Conservation (phyloP, 1,284 basidiomycete species). For the Lignosus rhinocerotis region DNA sequence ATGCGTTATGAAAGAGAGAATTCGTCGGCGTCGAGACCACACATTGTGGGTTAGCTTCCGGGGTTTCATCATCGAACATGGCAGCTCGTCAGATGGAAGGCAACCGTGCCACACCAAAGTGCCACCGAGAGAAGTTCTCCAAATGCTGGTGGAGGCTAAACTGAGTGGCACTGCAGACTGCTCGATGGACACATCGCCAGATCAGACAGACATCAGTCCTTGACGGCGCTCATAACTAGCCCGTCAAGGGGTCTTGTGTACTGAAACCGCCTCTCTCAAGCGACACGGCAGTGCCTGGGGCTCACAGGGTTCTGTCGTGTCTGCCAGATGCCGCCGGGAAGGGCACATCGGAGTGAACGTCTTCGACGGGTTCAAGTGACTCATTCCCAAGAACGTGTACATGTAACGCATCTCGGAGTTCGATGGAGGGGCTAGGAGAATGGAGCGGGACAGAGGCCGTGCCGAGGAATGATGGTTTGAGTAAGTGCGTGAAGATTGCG, state of each 20-base stretch:
- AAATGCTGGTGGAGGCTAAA: background rate
- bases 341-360: background rate
- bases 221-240: background rate
- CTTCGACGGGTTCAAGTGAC: background rate
- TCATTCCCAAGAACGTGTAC: slow-evolving; percentile 2
- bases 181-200: background rate
- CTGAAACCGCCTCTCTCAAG: slow-evolving; percentile 5
- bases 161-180: background rate
- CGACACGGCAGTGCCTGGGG: slow-evolving; percentile 1
- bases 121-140: slow-evolving; percentile 2
- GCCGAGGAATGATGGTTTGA: background rate
- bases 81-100: background rate
- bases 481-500: slow-evolving; percentile 3
- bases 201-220: background rate
- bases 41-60: background rate
- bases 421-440: background rate
- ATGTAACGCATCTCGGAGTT: slow-evolving; percentile 3
- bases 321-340: background rate
- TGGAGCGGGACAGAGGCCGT: background rate
- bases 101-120: slow-evolving; percentile 1
- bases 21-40: background rate
- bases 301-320: background rate
- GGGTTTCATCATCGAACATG: background rate
- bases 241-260: slow-evolving; percentile 8
- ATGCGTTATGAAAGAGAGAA: background rate